Evolutionary conservation across 2,329 filamentous ascomycete genomes (phyloP), one percentile per base, ranked within the genome.

Genomic region (Lasiodiplodia sp.): DNA sequence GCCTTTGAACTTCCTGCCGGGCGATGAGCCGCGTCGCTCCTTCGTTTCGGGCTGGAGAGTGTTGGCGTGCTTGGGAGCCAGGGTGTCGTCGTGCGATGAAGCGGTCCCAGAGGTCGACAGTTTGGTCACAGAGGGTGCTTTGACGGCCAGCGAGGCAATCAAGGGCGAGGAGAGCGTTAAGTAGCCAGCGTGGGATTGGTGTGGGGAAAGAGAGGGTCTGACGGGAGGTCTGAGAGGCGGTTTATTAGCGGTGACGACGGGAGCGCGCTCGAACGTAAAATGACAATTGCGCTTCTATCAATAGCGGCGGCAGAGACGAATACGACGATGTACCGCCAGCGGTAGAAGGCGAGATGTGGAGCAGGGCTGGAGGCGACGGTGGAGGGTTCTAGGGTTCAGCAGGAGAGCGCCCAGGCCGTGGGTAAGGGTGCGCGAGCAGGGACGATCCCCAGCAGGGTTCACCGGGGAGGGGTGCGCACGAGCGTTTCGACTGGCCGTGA

Each of bases 1-100:
- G 75, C 90, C 89, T 77, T 87, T 91, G 70, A 95, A 83, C 75
- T 89, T 92, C 75, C 89, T 87, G 64, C 87, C 88, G 12, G 92
- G 91, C 11, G 93, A 94, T 23, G 87, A 84, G 28, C 88, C 88
- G 69, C 91, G 87, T 72, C 86, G 86, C 70, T 82, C 73, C 44
- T 71, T 63, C 18, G 74, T 10, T 60, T 66, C 69, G 66, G 74
- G 66, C 52, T 75, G 69, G 69, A 77, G 71, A 64, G 78, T 79
- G 58, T 73, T 75, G 52, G 79, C 71, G 76, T 78, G 71, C 63
- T 71, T 71, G 57, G 75, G 76, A 49, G 73, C 71, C 71, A 75
- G 72, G 31, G 72, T 71, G 63, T 75, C 74, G 56, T 76, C 71
- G 72, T 40, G 55, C 57, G 63, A 37, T 25, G n/a, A 23, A 55